Evolutionary conservation across 345 rosid genomes (phyloP).

Genomic region (Odontarrhena argentea): DNA sequence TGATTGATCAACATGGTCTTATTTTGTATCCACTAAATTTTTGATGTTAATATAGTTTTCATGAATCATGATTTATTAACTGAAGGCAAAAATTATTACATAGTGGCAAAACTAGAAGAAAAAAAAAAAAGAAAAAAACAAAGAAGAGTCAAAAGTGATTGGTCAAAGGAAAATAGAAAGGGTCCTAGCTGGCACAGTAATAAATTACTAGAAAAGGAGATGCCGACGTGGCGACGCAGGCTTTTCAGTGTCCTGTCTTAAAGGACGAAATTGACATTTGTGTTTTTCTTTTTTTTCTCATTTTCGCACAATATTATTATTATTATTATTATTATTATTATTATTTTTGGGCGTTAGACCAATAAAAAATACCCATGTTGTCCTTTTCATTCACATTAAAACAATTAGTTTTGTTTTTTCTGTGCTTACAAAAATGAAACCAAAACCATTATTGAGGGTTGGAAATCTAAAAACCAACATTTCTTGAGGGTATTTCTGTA

Average conservation of each 20-base stretch:
- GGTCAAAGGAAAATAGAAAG: slow-evolving; percentile 24
- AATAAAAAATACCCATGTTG: slow-evolving; percentile 19
- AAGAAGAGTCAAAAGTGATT: slow-evolving; percentile 17
- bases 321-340: not conserved
- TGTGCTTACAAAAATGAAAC: no score
- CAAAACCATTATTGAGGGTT: not conserved
- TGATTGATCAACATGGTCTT: no score
- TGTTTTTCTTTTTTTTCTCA: not conserved
- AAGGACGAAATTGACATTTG: slow-evolving; percentile 40
- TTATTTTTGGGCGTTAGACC: not conserved
- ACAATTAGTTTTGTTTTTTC: not conserved
- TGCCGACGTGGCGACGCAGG: slow-evolving; percentile 41
- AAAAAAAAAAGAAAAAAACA: not conserved
- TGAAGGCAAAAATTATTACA: no score
- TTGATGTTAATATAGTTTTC: no score
- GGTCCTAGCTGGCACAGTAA: slow-evolving; percentile 35
- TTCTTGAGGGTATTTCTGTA: not conserved
- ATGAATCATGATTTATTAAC: no score
- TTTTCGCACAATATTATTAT: not conserved
- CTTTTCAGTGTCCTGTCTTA: slow-evolving; percentile 45
- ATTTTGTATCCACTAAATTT: no score
- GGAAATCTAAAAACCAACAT: not conserved
- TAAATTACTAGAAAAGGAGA: slow-evolving; percentile 25
- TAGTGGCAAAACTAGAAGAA: not conserved
- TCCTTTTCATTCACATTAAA: not conserved